phyloP scores from a whole-genome alignment of 177 flowering plant genomes.

The Vitis hybrid region DNA sequence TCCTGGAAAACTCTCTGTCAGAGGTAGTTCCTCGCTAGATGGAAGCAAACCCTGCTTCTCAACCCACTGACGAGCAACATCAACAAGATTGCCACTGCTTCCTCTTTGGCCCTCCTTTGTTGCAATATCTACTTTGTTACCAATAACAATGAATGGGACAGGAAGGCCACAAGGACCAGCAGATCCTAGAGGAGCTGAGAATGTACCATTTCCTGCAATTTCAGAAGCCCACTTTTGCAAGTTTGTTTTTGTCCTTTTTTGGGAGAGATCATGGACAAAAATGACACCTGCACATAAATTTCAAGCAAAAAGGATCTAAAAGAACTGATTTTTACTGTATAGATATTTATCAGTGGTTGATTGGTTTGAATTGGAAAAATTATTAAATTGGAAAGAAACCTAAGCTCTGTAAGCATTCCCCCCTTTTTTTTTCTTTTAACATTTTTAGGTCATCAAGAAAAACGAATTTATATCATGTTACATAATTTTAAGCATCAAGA shows the following conservation, averaged over 20 bases:
- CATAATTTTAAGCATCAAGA: too few relatives aligned
- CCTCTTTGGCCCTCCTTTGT: conserved; percentile 74
- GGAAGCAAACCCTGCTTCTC: conserved; percentile 98
- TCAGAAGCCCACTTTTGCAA: conserved; percentile 94
- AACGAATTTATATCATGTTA: too few relatives aligned
- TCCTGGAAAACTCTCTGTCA: conserved; percentile 85
- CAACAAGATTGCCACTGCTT: conserved; percentile 97
- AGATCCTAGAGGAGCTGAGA: conserved; percentile 83
- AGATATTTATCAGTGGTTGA: too few relatives aligned
- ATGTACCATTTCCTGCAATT: conserved; percentile 80
- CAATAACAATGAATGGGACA: conserved; percentile 88
- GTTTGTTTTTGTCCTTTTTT: conserved; percentile 84
- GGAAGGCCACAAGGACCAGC: conserved; percentile 97
- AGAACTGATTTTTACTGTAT: too few relatives aligned
- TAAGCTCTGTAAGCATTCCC: too few relatives aligned
- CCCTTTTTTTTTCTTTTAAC: too few relatives aligned
- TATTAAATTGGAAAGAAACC: too few relatives aligned
- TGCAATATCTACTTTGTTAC: conserved; percentile 92
- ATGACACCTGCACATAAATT: conserved; percentile 67
- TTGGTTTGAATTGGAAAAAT: too few relatives aligned
- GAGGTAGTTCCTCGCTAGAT: conserved; percentile 85
- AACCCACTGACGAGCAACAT: conserved; percentile 95
- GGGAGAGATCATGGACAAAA: conserved; percentile 93
- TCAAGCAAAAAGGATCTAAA: neutral
- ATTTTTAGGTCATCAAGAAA: too few relatives aligned